Base-by-base conservation (phyloP, 495 filamentous ascomycete species). In the Aspergillus avenaceus region DNA sequence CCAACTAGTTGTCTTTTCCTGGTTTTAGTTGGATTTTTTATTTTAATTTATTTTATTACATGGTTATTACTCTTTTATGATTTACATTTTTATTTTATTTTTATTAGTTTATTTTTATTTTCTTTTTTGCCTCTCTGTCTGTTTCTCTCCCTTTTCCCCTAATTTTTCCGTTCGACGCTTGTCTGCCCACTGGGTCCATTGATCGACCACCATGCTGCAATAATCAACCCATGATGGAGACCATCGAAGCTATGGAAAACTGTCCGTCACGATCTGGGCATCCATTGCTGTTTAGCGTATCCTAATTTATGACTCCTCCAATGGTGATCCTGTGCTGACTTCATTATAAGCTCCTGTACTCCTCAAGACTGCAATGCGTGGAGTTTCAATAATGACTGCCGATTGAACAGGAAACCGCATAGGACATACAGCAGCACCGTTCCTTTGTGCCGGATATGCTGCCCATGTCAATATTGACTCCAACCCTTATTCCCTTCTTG, bases 151-250 rank as follows among this genome's bases (percentile, higher is more conserved):
- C 28, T 27, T 44, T 34, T 43, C 19, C 76, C 67, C 16, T 73
- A 71, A 47, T 77, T 75, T 75, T 76, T 41, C 23, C 40, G 31
- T 43, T 56, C 66, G 66, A 59, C 56, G 56, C 54, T 61, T 62
- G 45, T n/a, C n/a, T n/a, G n/a, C 54, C 56, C 64, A 56, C 59
- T 62, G 65, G 65, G 59, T 66, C 64, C 53, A 67, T 48, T 70
- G 70, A 73, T 73, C 70, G 66, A 63, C 70, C 64, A 56, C 64
- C 64, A 66, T 70, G 62, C 66, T 72, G 70, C 70, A 71, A 73
- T 70, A 69, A 54, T 69, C 61, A 50, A 56, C 60, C 60, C 65
- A 51, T 56, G 53, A 62, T 64, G 62, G 63, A 61, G 56, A 66
- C 62, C 64, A 64, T 67, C 65, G 69, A 65, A 67, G 66, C 65